Conservation (phyloP, 768 basidiomycete species). For the Amanita thiersii region DNA sequence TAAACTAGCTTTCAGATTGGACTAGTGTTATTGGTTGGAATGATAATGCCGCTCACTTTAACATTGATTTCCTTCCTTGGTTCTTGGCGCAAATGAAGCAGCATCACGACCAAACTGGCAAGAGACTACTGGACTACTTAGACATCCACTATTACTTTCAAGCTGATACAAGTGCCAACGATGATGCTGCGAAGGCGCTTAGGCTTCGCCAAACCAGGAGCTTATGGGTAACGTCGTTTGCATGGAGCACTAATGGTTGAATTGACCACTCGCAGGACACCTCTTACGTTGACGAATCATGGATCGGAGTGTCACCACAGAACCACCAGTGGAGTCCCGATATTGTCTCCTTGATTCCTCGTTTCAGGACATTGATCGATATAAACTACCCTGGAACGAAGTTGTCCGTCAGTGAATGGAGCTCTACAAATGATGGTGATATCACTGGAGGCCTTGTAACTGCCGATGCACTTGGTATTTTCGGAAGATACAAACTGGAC, state of each 20-base stretch:
- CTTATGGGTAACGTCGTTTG: conserved; percentile 42
- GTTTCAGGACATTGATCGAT: conserved; percentile 39
- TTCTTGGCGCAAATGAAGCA: conserved; percentile 42
- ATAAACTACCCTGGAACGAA: conserved; percentile 47
- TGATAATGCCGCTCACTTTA: conserved; percentile 42
- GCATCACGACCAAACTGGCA: conserved; percentile 23
- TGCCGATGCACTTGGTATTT: conserved; percentile 45
- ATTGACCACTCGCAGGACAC: conserved; percentile 25
- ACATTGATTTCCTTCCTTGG: conserved; percentile 50
- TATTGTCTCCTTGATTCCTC: conserved; percentile 37
- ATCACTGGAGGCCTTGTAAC: conserved; percentile 46
- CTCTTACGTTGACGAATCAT: conserved; percentile 47
- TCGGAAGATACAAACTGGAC: conserved; percentile 40
- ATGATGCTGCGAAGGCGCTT: conserved; percentile 41
- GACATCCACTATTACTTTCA: conserved; percentile 52
- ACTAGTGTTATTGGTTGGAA: conserved; percentile 38
- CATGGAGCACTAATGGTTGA: no score
- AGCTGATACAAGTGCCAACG: conserved; percentile 44
- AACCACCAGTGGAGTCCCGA: conserved; percentile 41
- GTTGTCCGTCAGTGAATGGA: conserved; percentile 46
- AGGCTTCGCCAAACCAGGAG: conserved; percentile 42
- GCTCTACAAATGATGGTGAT: conserved; percentile 38
- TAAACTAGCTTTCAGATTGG: conserved; percentile 38
- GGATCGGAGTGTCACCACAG: conserved; percentile 34
- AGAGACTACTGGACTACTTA: conserved; percentile 44